Evolutionary conservation across 495 filamentous ascomycete species (phyloP).

Genomic region (Penicillium subrubescens): DNA sequence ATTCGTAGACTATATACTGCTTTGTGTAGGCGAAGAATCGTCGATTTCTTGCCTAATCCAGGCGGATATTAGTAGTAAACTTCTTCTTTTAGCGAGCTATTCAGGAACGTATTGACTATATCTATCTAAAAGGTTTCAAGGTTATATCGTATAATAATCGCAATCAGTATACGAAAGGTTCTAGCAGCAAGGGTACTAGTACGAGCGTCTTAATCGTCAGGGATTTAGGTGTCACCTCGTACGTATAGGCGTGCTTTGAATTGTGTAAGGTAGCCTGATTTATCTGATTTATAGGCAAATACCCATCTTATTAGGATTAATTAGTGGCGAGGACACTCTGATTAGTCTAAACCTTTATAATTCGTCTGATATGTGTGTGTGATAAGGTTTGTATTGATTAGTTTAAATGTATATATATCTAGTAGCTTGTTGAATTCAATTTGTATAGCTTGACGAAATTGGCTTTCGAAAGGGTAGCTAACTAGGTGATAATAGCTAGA

Average conservation of each 20-base stretch:
- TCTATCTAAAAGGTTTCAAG: neutral
- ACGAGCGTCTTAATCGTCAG: neutral
- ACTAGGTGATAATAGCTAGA: neutral
- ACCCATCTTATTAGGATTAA: neutral
- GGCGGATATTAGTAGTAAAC: neutral
- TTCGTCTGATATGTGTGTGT: neutral
- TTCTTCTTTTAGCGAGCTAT: neutral
- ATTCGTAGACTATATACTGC: neutral
- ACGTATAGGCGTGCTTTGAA: neutral
- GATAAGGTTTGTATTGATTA: too few relatives aligned
- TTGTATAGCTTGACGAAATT: neutral
- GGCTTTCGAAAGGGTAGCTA: too few relatives aligned
- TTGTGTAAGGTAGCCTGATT: neutral
- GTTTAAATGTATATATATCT: neutral
- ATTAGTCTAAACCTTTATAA: neutral
- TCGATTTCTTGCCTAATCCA: neutral
- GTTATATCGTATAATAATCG: neutral
- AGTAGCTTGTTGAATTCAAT: neutral
- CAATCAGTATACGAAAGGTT: neutral
- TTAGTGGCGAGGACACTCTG: neutral
- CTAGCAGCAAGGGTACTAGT: neutral
- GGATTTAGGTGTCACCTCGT: neutral
- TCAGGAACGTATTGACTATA: neutral
- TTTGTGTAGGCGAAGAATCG: neutral
- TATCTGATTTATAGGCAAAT: too few relatives aligned